Evolutionary conservation across 352 stramenopile genomes (phyloP), one percentile per base, ranked within the genome.

Genomic region (Pythium chondricola): DNA sequence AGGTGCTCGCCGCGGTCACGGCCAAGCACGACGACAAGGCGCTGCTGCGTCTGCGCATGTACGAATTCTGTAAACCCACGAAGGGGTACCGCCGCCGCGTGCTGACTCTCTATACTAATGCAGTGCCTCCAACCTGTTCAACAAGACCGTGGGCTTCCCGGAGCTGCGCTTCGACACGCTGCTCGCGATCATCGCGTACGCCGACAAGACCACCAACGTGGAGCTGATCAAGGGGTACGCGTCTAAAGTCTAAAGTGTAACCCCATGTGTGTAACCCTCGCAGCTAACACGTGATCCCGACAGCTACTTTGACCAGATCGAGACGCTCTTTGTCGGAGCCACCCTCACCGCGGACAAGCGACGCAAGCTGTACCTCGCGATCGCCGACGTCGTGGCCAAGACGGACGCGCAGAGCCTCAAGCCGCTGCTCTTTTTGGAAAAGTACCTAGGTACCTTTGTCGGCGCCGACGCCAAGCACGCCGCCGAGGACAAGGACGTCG

Each of bases 31-130:
- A 83, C 52, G 65, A 79, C 47, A 88, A 76, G 56, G 51, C 77
- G 18, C 54, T 86, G 46, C 63, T 93, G 18, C 77, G 79, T 32
- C 61, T 91, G 44, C 79, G 82, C 48, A 74, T 90, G 62, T 85
- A 63, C 50, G 73, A 26, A 27, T 25, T 48, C 35, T 20, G 4
- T 50, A 17, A n/a, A 17, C 16, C 16, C 31, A 11, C 18, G n/a
- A 20, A 17, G 24, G 21, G 31, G 20, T 8, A 33, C 29, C 13
- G 29, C 7, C 13, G 29, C 13, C 29, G 29, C 29, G 8, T 13
- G 8, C 29, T 33, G 7, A 13, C 29, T 13, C 8, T 33, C 29
- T 33, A 33, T 33, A 8, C 29, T 33, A 8, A 33, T 13, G 16
- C 39, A 85, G 74, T 50, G 60, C 74, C 7, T 71, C 79, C 17